Evolutionary conservation across 306 rosid species (phyloP).

Genomic region (Pyrus pyrifolia): DNA sequence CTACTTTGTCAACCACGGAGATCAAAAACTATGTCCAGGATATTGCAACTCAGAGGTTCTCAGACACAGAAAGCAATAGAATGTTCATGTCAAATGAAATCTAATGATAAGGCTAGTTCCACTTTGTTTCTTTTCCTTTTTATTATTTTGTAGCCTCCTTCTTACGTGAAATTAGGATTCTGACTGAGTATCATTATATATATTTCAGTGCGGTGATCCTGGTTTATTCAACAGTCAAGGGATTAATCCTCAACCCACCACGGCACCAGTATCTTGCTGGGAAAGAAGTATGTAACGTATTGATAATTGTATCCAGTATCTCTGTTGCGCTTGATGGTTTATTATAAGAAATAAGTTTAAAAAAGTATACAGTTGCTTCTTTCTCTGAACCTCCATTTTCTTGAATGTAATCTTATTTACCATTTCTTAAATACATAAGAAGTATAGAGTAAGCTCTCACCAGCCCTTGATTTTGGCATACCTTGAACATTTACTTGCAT

Average conservation of each 20-base stretch:
- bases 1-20: conserved; percentile 68
- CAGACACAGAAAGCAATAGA: conserved; percentile 39
- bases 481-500: background rate
- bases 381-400: background rate
- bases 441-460: background rate
- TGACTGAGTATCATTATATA: conserved; percentile 7
- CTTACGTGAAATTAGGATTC: background rate
- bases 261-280: conserved; percentile 54
- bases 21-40: conserved; percentile 70
- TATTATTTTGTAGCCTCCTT: background rate
- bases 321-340: background rate
- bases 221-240: conserved; percentile 75
- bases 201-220: conserved; percentile 59
- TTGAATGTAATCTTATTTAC: background rate
- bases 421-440: background rate
- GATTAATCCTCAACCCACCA: conserved; percentile 76
- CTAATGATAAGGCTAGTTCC: conserved; percentile 77
- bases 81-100: conserved; percentile 55
- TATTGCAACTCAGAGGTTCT: conserved; percentile 71
- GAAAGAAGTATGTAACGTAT: conserved; percentile 57
- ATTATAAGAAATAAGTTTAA: background rate
- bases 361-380: background rate
- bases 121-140: background rate
- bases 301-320: background rate
- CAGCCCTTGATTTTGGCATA: background rate